Evolutionary conservation across 2,329 filamentous ascomycete species (phyloP).

Genomic region (Claviceps digitariae): DNA sequence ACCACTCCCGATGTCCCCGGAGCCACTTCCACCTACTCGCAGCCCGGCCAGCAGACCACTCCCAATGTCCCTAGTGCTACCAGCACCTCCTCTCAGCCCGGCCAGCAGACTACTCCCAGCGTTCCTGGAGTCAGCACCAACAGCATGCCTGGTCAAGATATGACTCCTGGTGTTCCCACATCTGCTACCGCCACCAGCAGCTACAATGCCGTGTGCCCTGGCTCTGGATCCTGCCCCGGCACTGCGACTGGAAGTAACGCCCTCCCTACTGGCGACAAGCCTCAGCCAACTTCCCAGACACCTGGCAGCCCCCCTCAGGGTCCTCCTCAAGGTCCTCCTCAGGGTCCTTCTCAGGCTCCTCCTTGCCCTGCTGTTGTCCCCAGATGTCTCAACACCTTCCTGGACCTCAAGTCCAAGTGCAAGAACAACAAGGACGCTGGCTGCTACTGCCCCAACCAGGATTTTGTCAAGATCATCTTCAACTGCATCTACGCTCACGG

Average conservation of each 20-base stretch:
- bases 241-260: constrained; percentile 6
- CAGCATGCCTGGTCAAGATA: neutral
- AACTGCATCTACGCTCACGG: constrained; percentile 70
- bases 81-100: neutral
- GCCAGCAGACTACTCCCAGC: constrained; percentile 2
- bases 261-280: constrained; percentile 5
- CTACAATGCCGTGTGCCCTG: neutral
- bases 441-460: constrained; percentile 76
- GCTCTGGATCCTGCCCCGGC: neutral
- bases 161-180: too few species aligned
- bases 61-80: neutral
- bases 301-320: constrained; percentile 9
- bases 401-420: constrained; percentile 55
- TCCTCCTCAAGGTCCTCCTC: too few species aligned
- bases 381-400: constrained; percentile 84
- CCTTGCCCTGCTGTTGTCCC: constrained; percentile 63
- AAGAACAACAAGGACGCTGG: constrained; percentile 65
- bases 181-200: neutral
- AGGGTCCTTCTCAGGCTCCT: too few species aligned
- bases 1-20: neutral
- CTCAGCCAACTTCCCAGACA: constrained; percentile 6
- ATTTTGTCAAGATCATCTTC: constrained; percentile 69
- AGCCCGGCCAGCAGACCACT: constrained; percentile 4
- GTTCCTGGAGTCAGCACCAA: neutral
- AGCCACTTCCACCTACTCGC: neutral